Evolutionary conservation across 1,284 basidiomycete species (phyloP), one percentile per base, ranked within the genome.

Genomic region (Trametes polyzona): DNA sequence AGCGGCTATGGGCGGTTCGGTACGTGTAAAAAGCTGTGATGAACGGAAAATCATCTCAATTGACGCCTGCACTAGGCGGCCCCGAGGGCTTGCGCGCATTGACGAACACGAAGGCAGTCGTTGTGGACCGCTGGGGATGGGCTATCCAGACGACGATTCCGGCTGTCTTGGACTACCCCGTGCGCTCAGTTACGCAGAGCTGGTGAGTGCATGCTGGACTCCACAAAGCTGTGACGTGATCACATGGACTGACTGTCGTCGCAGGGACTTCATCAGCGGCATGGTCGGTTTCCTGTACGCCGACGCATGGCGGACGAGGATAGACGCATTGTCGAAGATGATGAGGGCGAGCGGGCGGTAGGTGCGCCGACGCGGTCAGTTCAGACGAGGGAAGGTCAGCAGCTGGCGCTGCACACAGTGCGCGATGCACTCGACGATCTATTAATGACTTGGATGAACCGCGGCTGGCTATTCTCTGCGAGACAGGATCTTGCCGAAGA

Each of bases 1-100:
- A 93, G 90, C 52, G 95, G 95, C 40, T 95, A 95, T 69, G 94
- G 93, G 11, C 84, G 95, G 60, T 96, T 97, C 65, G 93, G 92
- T 86, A 63, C 62, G 78, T 67, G 65, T 66, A 26, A 36, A 29
- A 24, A 10, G 26, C 47, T 59, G 37, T 52, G 57, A 56, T 55
- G n/a, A 19, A 44, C 50, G 29, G 12, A 26, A 35, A 44, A 44
- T 40, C 26, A 26, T 49, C 39, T 30, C 36, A 23, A 40, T 36
- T 49, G 14, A 47, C 23, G 11, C 30, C 10, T 51, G 16, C 14
- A 39, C 46, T 61, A 92, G 90, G 88, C 58, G 96, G 96, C 10
- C 89, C 92, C 0, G 96, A 99, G 76, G 96, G 96, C 23, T 79
- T 99, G 35, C 85, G 93, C 30, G 79, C 88, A 3, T 74, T 99